A percentile compares a stretch with the other conserved stretches of the same genome.
Evolutionary conservation across 352 stramenopile genomes (phyloP).

Genomic region (Globisporangium paddicum): DNA sequence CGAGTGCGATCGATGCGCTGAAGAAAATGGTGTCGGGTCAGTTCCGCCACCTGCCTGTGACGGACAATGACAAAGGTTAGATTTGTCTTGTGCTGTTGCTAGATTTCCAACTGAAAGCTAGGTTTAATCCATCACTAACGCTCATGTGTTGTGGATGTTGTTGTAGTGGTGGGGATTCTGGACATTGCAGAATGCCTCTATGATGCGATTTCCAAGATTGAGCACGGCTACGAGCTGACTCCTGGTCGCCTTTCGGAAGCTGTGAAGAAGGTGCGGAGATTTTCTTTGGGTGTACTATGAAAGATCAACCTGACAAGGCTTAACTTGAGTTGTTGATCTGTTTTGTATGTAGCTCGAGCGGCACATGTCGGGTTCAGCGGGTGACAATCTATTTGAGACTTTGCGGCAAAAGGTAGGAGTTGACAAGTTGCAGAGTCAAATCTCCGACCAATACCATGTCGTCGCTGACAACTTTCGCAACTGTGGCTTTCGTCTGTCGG

Average conservation of each 20-base stretch:
- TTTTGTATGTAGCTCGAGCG: slow-evolving; percentile 41
- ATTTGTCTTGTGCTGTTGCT: neutral
- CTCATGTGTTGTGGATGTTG: too few relatives aligned
- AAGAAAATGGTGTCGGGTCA: slow-evolving; percentile 95
- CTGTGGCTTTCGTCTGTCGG: neutral
- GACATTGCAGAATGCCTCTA: slow-evolving; percentile 99
- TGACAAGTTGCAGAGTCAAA: neutral
- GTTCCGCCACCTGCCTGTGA: slow-evolving; percentile 96
- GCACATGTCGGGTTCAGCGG: slow-evolving; percentile 38
- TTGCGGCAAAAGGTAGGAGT: slow-evolving; percentile 64
- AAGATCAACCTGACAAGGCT: neutral
- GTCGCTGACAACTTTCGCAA: neutral
- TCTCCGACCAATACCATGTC: too few relatives aligned
- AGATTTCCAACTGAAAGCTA: neutral
- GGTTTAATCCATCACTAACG: neutral
- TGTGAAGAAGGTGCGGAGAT: slow-evolving; percentile 61
- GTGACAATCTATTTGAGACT: slow-evolving; percentile 78
- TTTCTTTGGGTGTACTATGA: neutral
- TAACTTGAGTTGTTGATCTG: neutral
- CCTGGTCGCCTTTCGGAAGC: slow-evolving; percentile 63
- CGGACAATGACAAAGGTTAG: slow-evolving; percentile 74
- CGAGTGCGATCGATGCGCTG: slow-evolving; percentile 94
- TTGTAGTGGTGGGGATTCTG: slow-evolving; percentile 95
- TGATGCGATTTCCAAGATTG: slow-evolving; percentile 96
- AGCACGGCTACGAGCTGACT: slow-evolving; percentile 83